These are phyloP conservation scores for Bruguiera parviflora DNA, from an alignment of 345 rosid genomes.

Conservation along the genomic window DNA sequence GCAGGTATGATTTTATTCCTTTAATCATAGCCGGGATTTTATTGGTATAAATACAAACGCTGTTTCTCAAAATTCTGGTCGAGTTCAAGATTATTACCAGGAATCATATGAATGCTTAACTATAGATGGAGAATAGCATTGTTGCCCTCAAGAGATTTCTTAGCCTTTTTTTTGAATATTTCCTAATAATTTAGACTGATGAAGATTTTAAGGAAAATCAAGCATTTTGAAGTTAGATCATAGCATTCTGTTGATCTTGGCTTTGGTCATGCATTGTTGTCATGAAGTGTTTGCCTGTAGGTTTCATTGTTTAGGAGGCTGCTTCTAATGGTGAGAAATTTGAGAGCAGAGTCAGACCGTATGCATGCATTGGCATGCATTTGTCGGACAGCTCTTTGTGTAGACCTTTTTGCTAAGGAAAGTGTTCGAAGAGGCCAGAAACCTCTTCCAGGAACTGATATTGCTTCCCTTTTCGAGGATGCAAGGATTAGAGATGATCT, in stretches of 20 bases:
- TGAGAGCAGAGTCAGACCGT: slow-evolving; percentile 97
- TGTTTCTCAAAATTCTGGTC: background rate
- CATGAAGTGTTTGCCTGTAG: slow-evolving; percentile 39
- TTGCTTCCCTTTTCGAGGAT: slow-evolving; percentile 95
- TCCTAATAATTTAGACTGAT: background rate
- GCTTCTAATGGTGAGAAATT: slow-evolving; percentile 94
- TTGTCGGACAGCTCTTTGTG: slow-evolving; percentile 97
- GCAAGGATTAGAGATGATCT: slow-evolving; percentile 85
- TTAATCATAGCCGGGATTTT: background rate
- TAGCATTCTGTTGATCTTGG: background rate
- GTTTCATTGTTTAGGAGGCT: slow-evolving; percentile 90
- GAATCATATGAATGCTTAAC: background rate
- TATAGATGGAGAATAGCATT: background rate
- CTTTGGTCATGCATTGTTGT: slow-evolving; percentile 2
- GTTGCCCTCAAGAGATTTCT: background rate
- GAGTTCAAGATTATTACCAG: background rate
- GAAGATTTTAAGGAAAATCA: background rate
- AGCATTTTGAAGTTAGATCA: background rate
- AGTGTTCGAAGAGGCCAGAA: slow-evolving; percentile 97
- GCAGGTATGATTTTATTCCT: slow-evolving; percentile 53
- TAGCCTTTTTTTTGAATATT: background rate
- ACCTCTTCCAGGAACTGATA: slow-evolving; percentile 92
- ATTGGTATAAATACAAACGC: background rate
- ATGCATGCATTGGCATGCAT: slow-evolving; percentile 99
- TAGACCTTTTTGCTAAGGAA: slow-evolving; percentile 94